A percentile compares a stretch with the other conserved stretches of the same genome.
These are phyloP conservation scores for Stenogyne calaminthoides DNA, from an alignment of 305 asterid genomes.

Conservation along the genomic window DNA sequence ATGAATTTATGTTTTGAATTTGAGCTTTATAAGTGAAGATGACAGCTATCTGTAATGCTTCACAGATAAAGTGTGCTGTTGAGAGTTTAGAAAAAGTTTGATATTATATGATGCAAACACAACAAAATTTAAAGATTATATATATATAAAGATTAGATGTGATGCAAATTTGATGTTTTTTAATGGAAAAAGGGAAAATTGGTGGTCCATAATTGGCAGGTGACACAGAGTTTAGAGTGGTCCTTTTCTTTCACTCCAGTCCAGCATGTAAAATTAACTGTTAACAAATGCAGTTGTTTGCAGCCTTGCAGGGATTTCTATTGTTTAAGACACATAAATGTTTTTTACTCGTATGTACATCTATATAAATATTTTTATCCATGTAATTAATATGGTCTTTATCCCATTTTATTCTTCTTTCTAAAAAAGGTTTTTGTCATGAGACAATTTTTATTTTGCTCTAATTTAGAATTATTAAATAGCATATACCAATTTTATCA, in stretches of 20 bases:
- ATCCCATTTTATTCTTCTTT: no score
- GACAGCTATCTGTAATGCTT: conserved; percentile 46
- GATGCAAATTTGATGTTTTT: neutral
- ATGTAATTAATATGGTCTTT: no score
- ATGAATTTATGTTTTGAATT: conserved; percentile 15
- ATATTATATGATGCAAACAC: conserved; percentile 15
- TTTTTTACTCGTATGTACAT: no score
- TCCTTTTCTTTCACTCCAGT: neutral
- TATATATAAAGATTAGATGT: neutral
- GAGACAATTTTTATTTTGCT: no score
- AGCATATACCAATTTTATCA: no score
- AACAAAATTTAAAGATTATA: neutral
- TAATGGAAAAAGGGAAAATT: neutral
- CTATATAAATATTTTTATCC: no score
- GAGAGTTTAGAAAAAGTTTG: conserved; percentile 26
- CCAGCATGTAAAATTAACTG: neutral
- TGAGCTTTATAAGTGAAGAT: conserved; percentile 32
- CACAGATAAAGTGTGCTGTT: conserved; percentile 35
- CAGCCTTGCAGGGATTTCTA: no score
- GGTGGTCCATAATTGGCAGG: conserved; percentile 29
- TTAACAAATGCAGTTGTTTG: no score
- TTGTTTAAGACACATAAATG: no score
- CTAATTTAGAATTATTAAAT: no score
- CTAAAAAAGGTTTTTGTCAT: no score
- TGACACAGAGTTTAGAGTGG: neutral